Conservation (phyloP, 2,329 filamentous ascomycete genomes). For the Plectosphaerella plurivora region DNA sequence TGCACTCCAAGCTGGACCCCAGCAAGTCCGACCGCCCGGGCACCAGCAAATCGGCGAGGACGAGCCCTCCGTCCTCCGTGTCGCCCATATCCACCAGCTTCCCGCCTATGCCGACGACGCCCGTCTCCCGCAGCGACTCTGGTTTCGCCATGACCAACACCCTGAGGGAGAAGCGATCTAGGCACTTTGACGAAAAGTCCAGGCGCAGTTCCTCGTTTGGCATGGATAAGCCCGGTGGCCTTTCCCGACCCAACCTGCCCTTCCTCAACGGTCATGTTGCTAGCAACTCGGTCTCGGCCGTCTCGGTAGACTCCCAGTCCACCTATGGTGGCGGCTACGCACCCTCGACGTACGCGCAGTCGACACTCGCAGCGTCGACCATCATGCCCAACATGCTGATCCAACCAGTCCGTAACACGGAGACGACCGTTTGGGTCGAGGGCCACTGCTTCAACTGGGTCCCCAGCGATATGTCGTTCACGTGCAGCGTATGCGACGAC, state of each 20-base stretch:
- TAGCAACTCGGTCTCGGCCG: constrained; percentile 54
- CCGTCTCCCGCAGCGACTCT: constrained; percentile 85
- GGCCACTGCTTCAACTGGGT: constrained; percentile 74
- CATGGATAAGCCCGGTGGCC: constrained; percentile 63
- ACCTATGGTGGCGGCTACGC: constrained; percentile 69
- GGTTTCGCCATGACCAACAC: constrained; percentile 83
- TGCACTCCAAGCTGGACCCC: constrained; percentile 66
- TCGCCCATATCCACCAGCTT: constrained; percentile 79
- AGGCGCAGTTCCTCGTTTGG: constrained; percentile 92
- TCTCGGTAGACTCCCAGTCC: constrained; percentile 61
- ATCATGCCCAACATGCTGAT: constrained; percentile 83
- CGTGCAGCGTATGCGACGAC: constrained; percentile 74
- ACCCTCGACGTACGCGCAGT: constrained; percentile 79
- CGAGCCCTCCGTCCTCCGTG: constrained; percentile 58
- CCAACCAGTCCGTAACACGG: constrained; percentile 73
- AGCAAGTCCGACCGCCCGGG: constrained; percentile 69
- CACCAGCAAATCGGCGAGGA: constrained; percentile 62
- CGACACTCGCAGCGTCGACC: constrained; percentile 79
- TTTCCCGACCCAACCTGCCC: constrained; percentile 67
- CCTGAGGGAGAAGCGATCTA: constrained; percentile 88
- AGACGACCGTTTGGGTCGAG: constrained; percentile 78
- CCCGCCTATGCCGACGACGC: constrained; percentile 69
- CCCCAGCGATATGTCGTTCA: constrained; percentile 51
- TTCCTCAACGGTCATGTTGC: constrained; percentile 64
- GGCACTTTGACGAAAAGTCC: constrained; percentile 79